Percentiles rank a stretch among this genome's conserved stretches.
Conservation (phyloP, 1,284 basidiomycete genomes). For the Prillingera fragicola region DNA sequence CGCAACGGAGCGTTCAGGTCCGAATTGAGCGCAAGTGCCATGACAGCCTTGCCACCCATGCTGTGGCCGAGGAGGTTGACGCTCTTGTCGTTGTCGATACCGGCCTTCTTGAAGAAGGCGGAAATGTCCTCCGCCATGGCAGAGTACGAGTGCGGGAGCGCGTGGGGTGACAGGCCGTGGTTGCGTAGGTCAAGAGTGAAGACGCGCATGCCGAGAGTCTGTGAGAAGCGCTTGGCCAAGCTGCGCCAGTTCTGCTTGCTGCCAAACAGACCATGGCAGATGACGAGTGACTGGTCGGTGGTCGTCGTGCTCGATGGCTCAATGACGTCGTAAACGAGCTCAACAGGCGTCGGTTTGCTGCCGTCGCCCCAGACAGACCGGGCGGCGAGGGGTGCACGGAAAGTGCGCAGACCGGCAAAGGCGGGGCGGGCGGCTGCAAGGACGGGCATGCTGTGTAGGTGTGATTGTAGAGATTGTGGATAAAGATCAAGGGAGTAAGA, state of each 20-base stretch:
- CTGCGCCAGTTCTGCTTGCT: slow-evolving; percentile 58
- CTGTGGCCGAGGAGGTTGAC: slow-evolving; percentile 55
- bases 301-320: slow-evolving; percentile 13
- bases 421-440: no score
- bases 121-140: slow-evolving; percentile 50
- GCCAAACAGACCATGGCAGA: slow-evolving; percentile 53
- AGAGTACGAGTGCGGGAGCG: slow-evolving; percentile 49
- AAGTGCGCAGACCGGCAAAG: not conserved
- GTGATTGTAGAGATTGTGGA: no score
- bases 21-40: slow-evolving; percentile 51
- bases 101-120: slow-evolving; percentile 47
- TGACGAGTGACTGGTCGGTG: slow-evolving; percentile 45
- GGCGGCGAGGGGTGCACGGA: not conserved
- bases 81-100: slow-evolving; percentile 37
- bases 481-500: no score
- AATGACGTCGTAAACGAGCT: slow-evolving; percentile 41
- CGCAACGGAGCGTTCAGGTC: slow-evolving; percentile 44
- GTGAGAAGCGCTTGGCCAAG: slow-evolving; percentile 51
- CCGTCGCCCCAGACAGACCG: no score
- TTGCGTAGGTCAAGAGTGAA: slow-evolving; percentile 55
- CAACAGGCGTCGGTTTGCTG: slow-evolving; percentile 33
- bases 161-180: slow-evolving; percentile 54
- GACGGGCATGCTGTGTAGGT: no score
- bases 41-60: slow-evolving; percentile 56
- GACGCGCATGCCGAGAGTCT: slow-evolving; percentile 50